phyloP scores from a whole-genome alignment of 2,329 filamentous ascomycete genomes.

The Scedosporium aurantiacum region DNA sequence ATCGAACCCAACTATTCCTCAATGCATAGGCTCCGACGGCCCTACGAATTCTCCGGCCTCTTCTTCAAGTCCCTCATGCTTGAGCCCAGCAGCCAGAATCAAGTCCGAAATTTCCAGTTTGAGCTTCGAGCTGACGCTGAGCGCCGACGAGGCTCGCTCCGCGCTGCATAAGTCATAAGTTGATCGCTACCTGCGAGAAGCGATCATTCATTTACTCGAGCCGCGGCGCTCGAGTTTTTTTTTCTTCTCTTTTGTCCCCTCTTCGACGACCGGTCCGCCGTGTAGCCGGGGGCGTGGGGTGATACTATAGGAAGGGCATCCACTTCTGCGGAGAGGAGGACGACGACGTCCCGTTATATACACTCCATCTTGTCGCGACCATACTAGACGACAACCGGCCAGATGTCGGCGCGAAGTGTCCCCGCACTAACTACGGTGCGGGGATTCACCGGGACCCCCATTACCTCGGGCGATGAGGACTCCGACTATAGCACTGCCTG shows the following conservation, averaged over 20 bases:
- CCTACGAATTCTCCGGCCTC: neutral
- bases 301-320: neutral
- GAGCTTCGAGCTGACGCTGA: constrained; percentile 8
- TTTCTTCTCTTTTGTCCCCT: neutral
- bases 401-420: constrained; percentile 3
- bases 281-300: neutral
- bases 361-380: neutral
- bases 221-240: neutral
- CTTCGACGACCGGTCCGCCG: neutral
- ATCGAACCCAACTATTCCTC: neutral
- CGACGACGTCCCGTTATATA: neutral
- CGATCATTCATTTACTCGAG: neutral
- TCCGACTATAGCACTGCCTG: constrained; percentile 33
- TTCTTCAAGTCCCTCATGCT: constrained; percentile 6
- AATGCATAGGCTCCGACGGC: constrained; percentile 4
- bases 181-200: neutral
- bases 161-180: neutral
- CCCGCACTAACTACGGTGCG: constrained; percentile 44
- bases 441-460: constrained; percentile 44
- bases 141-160: constrained; percentile 7
- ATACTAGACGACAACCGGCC: neutral
- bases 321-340: neutral
- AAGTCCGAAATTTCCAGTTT: constrained; percentile 5
- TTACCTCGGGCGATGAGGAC: constrained; percentile 46
- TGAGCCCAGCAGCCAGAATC: constrained; percentile 4